Evolutionary conservation across 345 rosid genomes (phyloP), one percentile per base, ranked within the genome.

Genomic region (Balakata baccata): DNA sequence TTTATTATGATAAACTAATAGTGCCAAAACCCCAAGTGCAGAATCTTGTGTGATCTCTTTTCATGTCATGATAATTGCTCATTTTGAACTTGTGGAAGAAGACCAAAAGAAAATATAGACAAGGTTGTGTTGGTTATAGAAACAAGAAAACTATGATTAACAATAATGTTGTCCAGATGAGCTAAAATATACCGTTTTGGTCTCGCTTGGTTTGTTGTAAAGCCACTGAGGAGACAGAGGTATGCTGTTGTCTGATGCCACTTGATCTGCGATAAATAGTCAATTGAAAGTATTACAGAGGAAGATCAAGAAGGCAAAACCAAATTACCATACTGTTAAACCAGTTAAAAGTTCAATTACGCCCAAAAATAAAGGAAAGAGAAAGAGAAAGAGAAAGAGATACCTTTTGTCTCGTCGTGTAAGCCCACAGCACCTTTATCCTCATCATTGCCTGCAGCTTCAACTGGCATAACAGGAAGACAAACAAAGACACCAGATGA

Each of bases 151-250:
- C 50, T 17, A 41, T 3, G 41, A 41, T n/a, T 3, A 61, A 61
- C 6, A 14, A 18, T 37, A 61, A 58, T 23, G 14, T 58, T 29
- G 9, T 18, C 34, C 29, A 65, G 18, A 17, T 12, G 51, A 74
- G 50, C 18, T 25, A 45, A 9, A 34, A 20, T 49, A 54, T 75
- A 68, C 73, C 73, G 82, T 66, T 84, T 87, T 93, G 54, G 72
- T 76, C 61, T 93, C 98, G 34, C 70, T 85, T 16, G 94, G 89
- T 74, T 90, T 93, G 18, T 88, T 74, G 84, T 91, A 93, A 51
- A 93, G 96, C 98, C 98, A 93, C 77, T 93, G 97, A 1, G 98
- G 98, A 82, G 97, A 91, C 79, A 93, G 75, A 0, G 98, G 98
- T 22, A 93, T 91, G 86, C 87, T 90, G 86, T 78, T 91, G 66